Evolutionary conservation across 495 filamentous ascomycete genomes (phyloP), one percentile per base, ranked within the genome.

Genomic region (Penicillium lividum): DNA sequence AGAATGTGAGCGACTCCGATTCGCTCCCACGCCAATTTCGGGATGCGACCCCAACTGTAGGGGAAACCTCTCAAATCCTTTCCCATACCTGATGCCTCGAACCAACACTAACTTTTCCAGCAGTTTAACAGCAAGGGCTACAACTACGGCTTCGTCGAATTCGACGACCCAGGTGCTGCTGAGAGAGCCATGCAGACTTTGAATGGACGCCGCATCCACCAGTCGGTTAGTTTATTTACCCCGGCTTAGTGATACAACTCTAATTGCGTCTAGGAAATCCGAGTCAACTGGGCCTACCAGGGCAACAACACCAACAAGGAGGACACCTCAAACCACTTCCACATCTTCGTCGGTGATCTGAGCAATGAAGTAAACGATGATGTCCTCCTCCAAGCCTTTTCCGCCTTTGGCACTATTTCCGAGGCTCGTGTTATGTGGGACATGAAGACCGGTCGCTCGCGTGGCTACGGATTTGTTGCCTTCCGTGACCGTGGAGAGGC

Each of bases 371-470:
- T 99, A 63, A 99, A 99, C 66, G 94, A 99, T 64, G 94, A 99
- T 70, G 86, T 98, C 51, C 79, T 99, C 30, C 78, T 89, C 8
- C 94, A 98, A 75, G 95, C 95, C 16, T 99, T 99, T 74, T 95
- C 91, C 42, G 93, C 93, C 38, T 99, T 98, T 73, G 94, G 94
- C 10, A 89, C 86, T 4, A 93, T 99, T 34, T 98, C 95, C n/a
- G 94, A 99, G 76, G 94, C 94, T 57, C 92, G 94, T 60, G 94
- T 99, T 56, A 99, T 99, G 94, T 99, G 94, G 94, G 94, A 99
- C 70, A 99, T 99, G 94, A 99, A 99, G 82, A 99, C 94, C 42
- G 94, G 94, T 57, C 89, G 94, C 55, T 98, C 94, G 49, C 89
- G 94, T 61, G 94, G 94, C 50, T 99, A 99, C 67, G 94, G 94